These are phyloP conservation scores for Gigaspora rosea DNA, from an alignment of 192 early-diverging fungal species.

Conservation along the genomic window DNA sequence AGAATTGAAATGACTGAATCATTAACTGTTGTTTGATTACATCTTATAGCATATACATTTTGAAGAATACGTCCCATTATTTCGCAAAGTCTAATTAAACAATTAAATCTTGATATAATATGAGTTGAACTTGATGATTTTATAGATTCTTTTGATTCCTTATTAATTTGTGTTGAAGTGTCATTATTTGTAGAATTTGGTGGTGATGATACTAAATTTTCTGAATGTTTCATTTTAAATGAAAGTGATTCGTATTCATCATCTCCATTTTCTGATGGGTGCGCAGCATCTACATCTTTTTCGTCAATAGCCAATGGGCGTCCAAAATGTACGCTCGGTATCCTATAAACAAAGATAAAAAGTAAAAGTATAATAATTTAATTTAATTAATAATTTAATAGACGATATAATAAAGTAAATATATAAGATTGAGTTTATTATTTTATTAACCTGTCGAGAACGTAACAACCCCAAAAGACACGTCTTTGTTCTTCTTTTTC, in stretches of 20 bases:
- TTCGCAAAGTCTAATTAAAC: constrained; percentile 50
- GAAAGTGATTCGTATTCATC: constrained; percentile 29
- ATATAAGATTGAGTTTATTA: no score
- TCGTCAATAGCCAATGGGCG: constrained; percentile 56
- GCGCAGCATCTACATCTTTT: constrained; percentile 53
- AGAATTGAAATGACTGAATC: constrained; percentile 50
- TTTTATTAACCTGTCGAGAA: constrained; percentile 63
- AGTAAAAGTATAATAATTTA: no score
- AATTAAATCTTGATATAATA: constrained; percentile 43
- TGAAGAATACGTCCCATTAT: constrained; percentile 55
- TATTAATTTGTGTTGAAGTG: not conserved
- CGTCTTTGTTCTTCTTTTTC: constrained; percentile 63
- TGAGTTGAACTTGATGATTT: constrained; percentile 18
- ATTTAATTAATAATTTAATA: no score
- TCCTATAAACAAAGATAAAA: constrained; percentile 18
- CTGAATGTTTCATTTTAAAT: constrained; percentile 29
- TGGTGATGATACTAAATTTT: constrained; percentile 7
- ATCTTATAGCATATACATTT: constrained; percentile 50
- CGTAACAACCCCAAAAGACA: constrained; percentile 78
- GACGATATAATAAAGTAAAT: no score
- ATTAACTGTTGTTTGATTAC: constrained; percentile 41
- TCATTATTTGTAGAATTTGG: not conserved
- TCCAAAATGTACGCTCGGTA: constrained; percentile 50
- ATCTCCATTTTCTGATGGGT: constrained; percentile 42
- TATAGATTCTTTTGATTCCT: not conserved